phyloP scores from a whole-genome alignment of 495 filamentous ascomycete species.

The Aspergillus ostianus region DNA sequence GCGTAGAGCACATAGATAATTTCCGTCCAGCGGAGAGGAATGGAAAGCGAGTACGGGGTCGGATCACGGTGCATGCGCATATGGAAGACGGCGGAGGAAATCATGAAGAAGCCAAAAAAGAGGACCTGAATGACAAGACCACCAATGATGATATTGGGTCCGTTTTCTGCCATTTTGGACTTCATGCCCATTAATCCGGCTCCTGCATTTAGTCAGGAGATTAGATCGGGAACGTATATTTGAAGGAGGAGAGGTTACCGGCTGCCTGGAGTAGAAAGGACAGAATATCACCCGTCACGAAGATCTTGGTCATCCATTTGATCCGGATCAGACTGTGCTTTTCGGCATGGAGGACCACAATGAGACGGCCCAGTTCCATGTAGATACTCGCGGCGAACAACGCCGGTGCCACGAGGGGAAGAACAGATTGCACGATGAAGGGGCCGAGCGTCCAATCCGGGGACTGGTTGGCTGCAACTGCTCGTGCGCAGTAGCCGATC shows the following conservation, averaged over 20 bases:
- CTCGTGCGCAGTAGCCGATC: conserved; percentile 52
- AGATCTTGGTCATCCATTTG: conserved; percentile 19
- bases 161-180: conserved; percentile 9
- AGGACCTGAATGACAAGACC: conserved; percentile 35
- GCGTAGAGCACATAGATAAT: conserved; percentile 1
- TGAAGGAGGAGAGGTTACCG: conserved; percentile 1
- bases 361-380: conserved; percentile 49
- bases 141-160: conserved; percentile 39
- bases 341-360: conserved; percentile 39
- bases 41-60: conserved; percentile 8
- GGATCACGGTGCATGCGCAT: conserved; percentile 24
- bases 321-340: conserved; percentile 3
- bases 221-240: not conserved
- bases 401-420: conserved; percentile 38
- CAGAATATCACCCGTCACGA: conserved; percentile 24
- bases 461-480: conserved; percentile 22
- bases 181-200: conserved; percentile 8
- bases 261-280: conserved; percentile 18
- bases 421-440: conserved; percentile 29
- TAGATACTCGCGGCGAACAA: conserved; percentile 51
- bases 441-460: conserved; percentile 17
- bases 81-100: conserved; percentile 29
- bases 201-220: not conserved
- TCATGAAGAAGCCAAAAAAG: conserved; percentile 22
- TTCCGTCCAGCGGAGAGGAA: not conserved